A percentile compares a stretch with the other conserved stretches of the same genome.
phyloP scores from a whole-genome alignment of 805 yeast species.

The Vanderwaltozyma tropicalis region DNA sequence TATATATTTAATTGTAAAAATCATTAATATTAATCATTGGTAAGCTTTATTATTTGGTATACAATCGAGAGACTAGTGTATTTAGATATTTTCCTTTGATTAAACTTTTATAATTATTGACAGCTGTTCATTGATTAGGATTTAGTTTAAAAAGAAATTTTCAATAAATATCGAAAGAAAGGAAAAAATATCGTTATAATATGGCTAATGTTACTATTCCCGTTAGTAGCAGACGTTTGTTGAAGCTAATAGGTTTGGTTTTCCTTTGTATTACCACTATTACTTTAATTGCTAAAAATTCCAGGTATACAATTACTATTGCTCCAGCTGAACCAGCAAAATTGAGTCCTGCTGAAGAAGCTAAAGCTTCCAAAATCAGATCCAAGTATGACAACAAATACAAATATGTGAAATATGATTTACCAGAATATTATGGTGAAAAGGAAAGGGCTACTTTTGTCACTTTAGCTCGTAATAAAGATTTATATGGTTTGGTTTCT shows the following conservation, averaged over 20 bases:
- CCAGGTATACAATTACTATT: too few species aligned
- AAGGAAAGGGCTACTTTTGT: conserved; percentile 76
- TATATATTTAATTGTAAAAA: too few species aligned
- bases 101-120: too few species aligned
- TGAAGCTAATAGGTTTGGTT: conserved; percentile 1
- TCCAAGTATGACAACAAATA: conserved; percentile 1
- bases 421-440: conserved; percentile 16
- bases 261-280: background rate
- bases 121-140: too few species aligned
- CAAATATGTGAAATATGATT: conserved; percentile 3
- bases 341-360: background rate
- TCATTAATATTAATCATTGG: too few species aligned
- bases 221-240: conserved; percentile 1
- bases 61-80: too few species aligned
- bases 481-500: conserved; percentile 47
- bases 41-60: too few species aligned
- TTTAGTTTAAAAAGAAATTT: too few species aligned
- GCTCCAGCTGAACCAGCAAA: background rate
- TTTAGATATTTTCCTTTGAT: too few species aligned
- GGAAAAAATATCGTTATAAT: background rate
- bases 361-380: background rate
- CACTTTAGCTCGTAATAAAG: conserved; percentile 66
- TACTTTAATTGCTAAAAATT: background rate
- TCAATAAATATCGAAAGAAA: background rate
- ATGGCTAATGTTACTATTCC: conserved; percentile 3